phyloP scores from a whole-genome alignment of 371 early-diverging fungal genomes.

The Fennellomyces sp. region DNA sequence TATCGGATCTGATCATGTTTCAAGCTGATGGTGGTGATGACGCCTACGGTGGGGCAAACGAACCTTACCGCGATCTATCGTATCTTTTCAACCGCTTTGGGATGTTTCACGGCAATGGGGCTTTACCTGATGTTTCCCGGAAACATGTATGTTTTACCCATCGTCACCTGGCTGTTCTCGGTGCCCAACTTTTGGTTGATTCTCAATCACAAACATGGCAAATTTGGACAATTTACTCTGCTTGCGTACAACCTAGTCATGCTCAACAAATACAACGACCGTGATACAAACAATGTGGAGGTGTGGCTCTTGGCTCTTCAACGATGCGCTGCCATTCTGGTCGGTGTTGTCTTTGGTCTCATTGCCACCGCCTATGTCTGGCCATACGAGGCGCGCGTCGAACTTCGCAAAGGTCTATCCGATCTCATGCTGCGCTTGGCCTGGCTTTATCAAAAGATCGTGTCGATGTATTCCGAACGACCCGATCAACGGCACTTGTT shows the following conservation, averaged over 20 bases:
- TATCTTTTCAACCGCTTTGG: conserved; percentile 73
- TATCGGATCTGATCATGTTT: background rate
- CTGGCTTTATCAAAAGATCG: conserved; percentile 71
- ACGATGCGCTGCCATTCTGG: conserved; percentile 68
- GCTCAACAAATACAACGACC: conserved; percentile 73
- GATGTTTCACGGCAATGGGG: conserved; percentile 63
- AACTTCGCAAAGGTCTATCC: conserved; percentile 74
- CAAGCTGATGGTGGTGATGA: conserved; percentile 79
- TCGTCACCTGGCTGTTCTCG: conserved; percentile 69
- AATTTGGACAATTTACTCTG: conserved; percentile 77
- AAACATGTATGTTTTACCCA: conserved; percentile 50
- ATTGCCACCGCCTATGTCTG: conserved; percentile 71
- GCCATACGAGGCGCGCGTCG: conserved; percentile 86
- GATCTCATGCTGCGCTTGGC: conserved; percentile 66
- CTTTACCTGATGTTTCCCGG: conserved; percentile 64
- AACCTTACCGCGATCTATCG: conserved; percentile 76
- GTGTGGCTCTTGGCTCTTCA: conserved; percentile 63
- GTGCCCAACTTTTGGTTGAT: conserved; percentile 74
- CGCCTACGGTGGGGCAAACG: conserved; percentile 87
- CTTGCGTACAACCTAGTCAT: conserved; percentile 80
- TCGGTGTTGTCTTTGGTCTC: conserved; percentile 77
- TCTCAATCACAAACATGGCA: conserved; percentile 72
- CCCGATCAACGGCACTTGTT: conserved; percentile 15
- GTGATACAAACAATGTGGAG: conserved; percentile 62
- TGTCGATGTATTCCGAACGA: conserved; percentile 60